Conservation (phyloP, 2,329 filamentous ascomycete genomes). For the Aspergillus sergii region DNA sequence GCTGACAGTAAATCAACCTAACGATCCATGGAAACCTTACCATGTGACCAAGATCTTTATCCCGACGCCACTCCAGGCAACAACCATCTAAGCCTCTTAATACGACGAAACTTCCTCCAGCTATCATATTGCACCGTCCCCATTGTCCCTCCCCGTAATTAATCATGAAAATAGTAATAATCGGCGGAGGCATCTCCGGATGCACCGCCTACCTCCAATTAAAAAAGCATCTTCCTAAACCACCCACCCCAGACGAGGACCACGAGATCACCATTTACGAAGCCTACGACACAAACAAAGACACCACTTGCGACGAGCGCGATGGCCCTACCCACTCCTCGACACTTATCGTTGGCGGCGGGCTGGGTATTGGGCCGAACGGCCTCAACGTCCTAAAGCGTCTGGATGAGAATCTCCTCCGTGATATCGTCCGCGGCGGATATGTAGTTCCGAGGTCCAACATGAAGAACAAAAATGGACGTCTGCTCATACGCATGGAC, state of each 20-base stretch:
- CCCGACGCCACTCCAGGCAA: not conserved
- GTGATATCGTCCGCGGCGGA: slow-evolving; percentile 35
- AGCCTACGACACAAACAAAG: slow-evolving; percentile 37
- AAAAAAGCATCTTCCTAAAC: slow-evolving; percentile 40
- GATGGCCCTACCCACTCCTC: slow-evolving; percentile 32
- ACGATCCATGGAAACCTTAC: not conserved
- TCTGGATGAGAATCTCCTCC: slow-evolving; percentile 38
- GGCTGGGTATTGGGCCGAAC: slow-evolving; percentile 43
- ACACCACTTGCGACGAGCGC: slow-evolving; percentile 23
- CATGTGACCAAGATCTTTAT: not conserved
- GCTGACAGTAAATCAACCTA: no score
- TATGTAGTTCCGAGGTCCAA: slow-evolving; percentile 37
- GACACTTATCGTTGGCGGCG: slow-evolving; percentile 41
- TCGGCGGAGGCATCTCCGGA: slow-evolving; percentile 48
- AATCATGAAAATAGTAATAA: slow-evolving; percentile 46
- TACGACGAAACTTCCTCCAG: not conserved
- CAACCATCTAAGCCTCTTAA: not conserved
- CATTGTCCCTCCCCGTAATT: not conserved
- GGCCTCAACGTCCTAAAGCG: slow-evolving; percentile 43
- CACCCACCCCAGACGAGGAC: slow-evolving; percentile 4
- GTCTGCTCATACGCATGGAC: slow-evolving; percentile 31
- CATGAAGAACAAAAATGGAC: slow-evolving; percentile 40
- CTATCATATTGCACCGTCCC: not conserved
- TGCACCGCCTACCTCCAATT: slow-evolving; percentile 44
- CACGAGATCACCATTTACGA: slow-evolving; percentile 46